Evolutionary conservation across 1,284 basidiomycete genomes (phyloP), one percentile per base, ranked within the genome.

Genomic region (Rugosomyces carneus): DNA sequence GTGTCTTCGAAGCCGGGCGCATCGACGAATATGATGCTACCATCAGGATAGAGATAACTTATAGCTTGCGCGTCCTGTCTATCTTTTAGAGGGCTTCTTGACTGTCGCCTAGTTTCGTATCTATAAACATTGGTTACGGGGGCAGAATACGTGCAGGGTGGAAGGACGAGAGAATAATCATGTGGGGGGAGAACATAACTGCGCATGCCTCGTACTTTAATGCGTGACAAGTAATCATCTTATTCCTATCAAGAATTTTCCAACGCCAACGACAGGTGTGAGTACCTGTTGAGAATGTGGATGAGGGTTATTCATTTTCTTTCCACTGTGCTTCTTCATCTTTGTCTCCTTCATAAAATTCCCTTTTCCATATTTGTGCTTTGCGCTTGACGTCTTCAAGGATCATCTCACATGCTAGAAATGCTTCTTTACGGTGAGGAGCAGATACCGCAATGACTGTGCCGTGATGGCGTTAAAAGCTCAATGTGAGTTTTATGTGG

Each of bases 281-380:
- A 37, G 20, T 20, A 15, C n/a, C n/a, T n/a, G 8, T 37, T 10
- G 15, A 21, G 19, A 37, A 40, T 5, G 38, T 10, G 18, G 10
- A 40, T 11, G 24, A 26, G n/a, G 24, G 7, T 19, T 53, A 63
- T 38, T 59, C 60, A 61, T 89, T 90, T 45, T 73, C 75, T 65
- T 90, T 90, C 88, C 87, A 90, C 57, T 80, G 73, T 11, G 84
- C 81, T 42, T 71, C 71, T 39, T 71, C 73, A 31, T 81, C 78
- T 43, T 63, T 62, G 54, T 78, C 73, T 7, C 78, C 82, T 58
- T 81, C 79, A 59, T 93, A 93, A 57, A 80, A 87, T 60, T 94
- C 92, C 56, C 84, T 69, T 69, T 94, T 94, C 91, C 92, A 94
- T 53, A 94, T 84, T 60, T 89, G 89, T 26, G 78, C 89, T 54